Conservation (phyloP, 2,329 filamentous ascomycete genomes). For the Penicillium sp. region DNA sequence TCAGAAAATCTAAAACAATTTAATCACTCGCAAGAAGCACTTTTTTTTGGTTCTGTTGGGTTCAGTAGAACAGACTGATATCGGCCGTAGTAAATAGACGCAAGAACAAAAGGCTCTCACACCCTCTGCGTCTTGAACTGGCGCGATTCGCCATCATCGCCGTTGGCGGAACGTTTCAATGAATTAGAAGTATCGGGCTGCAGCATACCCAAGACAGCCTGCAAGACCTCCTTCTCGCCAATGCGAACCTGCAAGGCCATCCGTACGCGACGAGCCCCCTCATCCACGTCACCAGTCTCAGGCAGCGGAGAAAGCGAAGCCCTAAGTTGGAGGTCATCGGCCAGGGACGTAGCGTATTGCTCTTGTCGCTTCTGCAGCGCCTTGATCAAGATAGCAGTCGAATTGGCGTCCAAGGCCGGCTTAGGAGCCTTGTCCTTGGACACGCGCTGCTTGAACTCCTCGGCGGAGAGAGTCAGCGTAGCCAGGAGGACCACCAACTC, state of each 20-base stretch:
- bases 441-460: conserved; percentile 28
- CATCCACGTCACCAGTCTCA: conserved; percentile 31
- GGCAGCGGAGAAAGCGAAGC: conserved; percentile 23
- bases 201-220: conserved; percentile 43
- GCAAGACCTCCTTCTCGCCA: conserved; percentile 62
- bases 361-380: conserved; percentile 28
- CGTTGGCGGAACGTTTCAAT: conserved; percentile 27
- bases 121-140: conserved; percentile 23
- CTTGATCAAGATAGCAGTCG: conserved; percentile 30
- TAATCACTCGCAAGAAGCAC: conserved; percentile 19
- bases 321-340: conserved; percentile 43
- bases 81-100: not conserved
- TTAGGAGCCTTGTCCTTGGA: conserved; percentile 34
- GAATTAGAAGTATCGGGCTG: conserved; percentile 19
- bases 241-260: conserved; percentile 62
- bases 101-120: conserved; percentile 9
- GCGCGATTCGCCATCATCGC: conserved; percentile 20
- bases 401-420: conserved; percentile 21
- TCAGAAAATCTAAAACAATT: conserved; percentile 28
- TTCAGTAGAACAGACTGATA: conserved; percentile 6
- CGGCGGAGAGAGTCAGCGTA: conserved; percentile 26
- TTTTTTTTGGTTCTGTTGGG: conserved; percentile 9
- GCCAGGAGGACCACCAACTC: conserved; percentile 35
- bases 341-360: conserved; percentile 49
- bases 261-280: conserved; percentile 28